These are phyloP conservation scores for Hymenoscyphus fraxineus DNA, from an alignment of 2,329 filamentous ascomycete species.

Conservation along the genomic window DNA sequence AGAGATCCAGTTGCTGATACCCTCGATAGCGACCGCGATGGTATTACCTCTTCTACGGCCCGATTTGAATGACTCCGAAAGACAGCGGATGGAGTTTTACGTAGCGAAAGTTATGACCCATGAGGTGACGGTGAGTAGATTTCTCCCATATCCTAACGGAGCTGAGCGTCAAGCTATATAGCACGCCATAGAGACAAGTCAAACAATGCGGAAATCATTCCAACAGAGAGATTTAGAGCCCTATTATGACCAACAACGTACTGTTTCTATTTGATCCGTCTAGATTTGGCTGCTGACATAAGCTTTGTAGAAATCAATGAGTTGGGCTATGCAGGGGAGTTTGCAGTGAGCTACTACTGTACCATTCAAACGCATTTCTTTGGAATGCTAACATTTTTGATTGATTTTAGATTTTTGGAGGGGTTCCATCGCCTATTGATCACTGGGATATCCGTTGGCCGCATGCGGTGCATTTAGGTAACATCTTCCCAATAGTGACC, in stretches of 20 bases:
- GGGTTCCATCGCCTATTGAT: not conserved
- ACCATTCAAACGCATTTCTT: not conserved
- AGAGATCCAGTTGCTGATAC: too few relatives aligned
- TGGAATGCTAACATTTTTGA: not conserved
- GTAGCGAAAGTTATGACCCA: not conserved
- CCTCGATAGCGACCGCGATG: too few relatives aligned
- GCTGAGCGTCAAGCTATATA: not conserved
- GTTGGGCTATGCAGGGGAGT: not conserved
- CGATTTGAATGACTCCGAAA: not conserved
- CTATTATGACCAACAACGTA: not conserved
- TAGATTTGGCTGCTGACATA: not conserved
- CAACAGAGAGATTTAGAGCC: not conserved
- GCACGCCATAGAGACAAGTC: not conserved
- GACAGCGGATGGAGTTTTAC: not conserved
- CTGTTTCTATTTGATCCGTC: not conserved
- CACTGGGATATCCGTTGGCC: too few relatives aligned
- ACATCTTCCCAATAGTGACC: not conserved
- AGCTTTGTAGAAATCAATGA: not conserved
- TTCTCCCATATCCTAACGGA: not conserved
- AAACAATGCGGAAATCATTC: not conserved
- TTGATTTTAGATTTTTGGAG: not conserved
- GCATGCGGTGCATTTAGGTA: too few relatives aligned
- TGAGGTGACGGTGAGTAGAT: not conserved
- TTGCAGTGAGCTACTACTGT: not conserved
- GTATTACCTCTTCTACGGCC: not conserved